phyloP scores from a whole-genome alignment of 129 eudicot genomes.

The Artemisia argyi region DNA sequence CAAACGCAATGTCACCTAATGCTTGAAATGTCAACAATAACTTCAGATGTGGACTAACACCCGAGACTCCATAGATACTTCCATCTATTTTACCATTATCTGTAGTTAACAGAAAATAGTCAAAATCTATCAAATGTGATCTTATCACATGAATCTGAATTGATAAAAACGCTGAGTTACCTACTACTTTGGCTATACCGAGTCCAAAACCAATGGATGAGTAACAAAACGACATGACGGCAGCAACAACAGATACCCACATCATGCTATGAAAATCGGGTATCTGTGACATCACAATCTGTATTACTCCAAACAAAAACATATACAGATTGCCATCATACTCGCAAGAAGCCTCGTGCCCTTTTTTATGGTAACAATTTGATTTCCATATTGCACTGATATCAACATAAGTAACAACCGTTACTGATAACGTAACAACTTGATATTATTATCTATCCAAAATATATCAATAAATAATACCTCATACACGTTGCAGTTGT shows the following conservation, averaged over 20 bases:
- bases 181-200: slow-evolving; percentile 55
- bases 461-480: too few species aligned
- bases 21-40: slow-evolving; percentile 68
- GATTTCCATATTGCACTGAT: slow-evolving; percentile 65
- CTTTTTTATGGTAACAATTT: slow-evolving; percentile 66
- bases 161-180: slow-evolving; percentile 22
- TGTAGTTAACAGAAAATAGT: slow-evolving; percentile 12
- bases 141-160: neutral
- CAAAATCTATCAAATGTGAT: neutral
- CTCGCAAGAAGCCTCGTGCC: slow-evolving; percentile 48
- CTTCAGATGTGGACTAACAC: slow-evolving; percentile 52
- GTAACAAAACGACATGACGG: slow-evolving; percentile 75
- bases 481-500: slow-evolving; percentile 69
- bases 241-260: slow-evolving; percentile 71
- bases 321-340: slow-evolving; percentile 44
- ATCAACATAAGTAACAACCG: slow-evolving; percentile 3
- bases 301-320: slow-evolving; percentile 60
- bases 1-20: slow-evolving; percentile 84
- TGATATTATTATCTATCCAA: too few species aligned
- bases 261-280: slow-evolving; percentile 69
- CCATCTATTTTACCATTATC: slow-evolving; percentile 72
- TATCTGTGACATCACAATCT: slow-evolving; percentile 62
- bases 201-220: slow-evolving; percentile 71
- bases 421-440: neutral
- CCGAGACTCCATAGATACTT: slow-evolving; percentile 60